Base-by-base conservation (phyloP, 306 rosid genomes). In the Gastrolobium bilobum region DNA sequence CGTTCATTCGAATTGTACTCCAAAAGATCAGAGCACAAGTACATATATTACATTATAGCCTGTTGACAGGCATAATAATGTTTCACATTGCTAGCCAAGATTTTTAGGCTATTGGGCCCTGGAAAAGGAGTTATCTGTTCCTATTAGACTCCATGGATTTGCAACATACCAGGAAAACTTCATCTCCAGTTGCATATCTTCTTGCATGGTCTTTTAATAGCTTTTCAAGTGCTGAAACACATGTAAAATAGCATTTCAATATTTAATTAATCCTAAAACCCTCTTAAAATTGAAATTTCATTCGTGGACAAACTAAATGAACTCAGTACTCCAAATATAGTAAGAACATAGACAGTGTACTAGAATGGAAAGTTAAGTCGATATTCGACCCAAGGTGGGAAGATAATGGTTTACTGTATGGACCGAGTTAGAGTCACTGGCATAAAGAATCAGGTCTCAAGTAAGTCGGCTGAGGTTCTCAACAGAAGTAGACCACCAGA, bases 161-260 rank as follows among this genome's bases (percentile, higher is more conserved):
- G 15, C 7, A 64, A 51, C 43, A 7, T 75, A 84, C 87, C 82
- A 84, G 68, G 38, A 29, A 84, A 75, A 79, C 7, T 69, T 84
- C 76, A 56, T 84, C 87, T 79, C 87, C 87, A 38, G 79, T 84
- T 8, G 87, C 87, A 68, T 79, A 84, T 81, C 79, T 84, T 67
- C 84, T 64, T n/a, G 79, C 29, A 47, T 75, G 84, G 26, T 56
- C 82, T 84, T 84, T 61, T 68, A 84, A 62, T 64, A 84, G 70
- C 13, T 79, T 75, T 68, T 84, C 84, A 44, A 79, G 73, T 35
- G 84, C 87, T 84, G 87, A 62, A 79, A 71, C 59, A 57, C 63
- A 51, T 13, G 43, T 3, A 48, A 56, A 75, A 82, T 40, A 71
- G 62, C 50, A 38, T 40, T n/a, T n/a, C n/a, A n/a, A n/a, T n/a